Conservation (phyloP, 805 yeast genomes). For the Phaffomyces thermotolerans region DNA sequence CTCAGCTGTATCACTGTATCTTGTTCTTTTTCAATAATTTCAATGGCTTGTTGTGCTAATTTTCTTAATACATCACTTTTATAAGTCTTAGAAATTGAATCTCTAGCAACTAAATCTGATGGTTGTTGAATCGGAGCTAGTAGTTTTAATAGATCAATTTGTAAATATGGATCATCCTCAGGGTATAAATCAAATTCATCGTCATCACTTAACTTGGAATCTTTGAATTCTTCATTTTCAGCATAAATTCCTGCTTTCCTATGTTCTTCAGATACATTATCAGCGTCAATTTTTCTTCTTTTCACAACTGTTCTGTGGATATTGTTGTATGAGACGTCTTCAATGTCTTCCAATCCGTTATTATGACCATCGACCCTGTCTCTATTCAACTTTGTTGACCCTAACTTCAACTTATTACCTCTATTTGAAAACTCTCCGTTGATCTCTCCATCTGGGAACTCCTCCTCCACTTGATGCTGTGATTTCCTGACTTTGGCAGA, state of each 20-base stretch:
- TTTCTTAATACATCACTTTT: slow-evolving; percentile 46
- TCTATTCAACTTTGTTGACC: slow-evolving; percentile 40
- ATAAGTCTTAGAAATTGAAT: slow-evolving; percentile 61
- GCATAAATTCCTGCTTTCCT: slow-evolving; percentile 2
- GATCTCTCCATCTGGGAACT: slow-evolving; percentile 11
- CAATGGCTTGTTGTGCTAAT: slow-evolving; percentile 67
- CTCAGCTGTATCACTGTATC: slow-evolving; percentile 63
- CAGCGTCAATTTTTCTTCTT: slow-evolving; percentile 23
- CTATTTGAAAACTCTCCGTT: slow-evolving; percentile 40
- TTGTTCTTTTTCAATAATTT: slow-evolving; percentile 77
- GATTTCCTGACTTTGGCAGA: slow-evolving; percentile 12
- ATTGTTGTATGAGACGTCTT: slow-evolving; percentile 24
- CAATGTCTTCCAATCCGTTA: slow-evolving; percentile 20
- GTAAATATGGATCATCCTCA: slow-evolving; percentile 39
- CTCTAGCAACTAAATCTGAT: slow-evolving; percentile 66
- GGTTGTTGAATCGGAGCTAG: slow-evolving; percentile 78
- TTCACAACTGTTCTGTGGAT: slow-evolving; percentile 26
- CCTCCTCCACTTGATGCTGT: background rate
- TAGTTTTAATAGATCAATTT: slow-evolving; percentile 48
- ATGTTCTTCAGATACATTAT: slow-evolving; percentile 2
- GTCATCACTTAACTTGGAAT: slow-evolving; percentile 25
- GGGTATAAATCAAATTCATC: slow-evolving; percentile 1
- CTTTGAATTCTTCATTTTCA: slow-evolving; percentile 21
- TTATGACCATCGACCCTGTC: slow-evolving; percentile 31
- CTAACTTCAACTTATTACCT: slow-evolving; percentile 50